Evolutionary conservation across 306 rosid species (phyloP), one percentile per base, ranked within the genome.

Genomic region (Lithocarpus polystachyus): DNA sequence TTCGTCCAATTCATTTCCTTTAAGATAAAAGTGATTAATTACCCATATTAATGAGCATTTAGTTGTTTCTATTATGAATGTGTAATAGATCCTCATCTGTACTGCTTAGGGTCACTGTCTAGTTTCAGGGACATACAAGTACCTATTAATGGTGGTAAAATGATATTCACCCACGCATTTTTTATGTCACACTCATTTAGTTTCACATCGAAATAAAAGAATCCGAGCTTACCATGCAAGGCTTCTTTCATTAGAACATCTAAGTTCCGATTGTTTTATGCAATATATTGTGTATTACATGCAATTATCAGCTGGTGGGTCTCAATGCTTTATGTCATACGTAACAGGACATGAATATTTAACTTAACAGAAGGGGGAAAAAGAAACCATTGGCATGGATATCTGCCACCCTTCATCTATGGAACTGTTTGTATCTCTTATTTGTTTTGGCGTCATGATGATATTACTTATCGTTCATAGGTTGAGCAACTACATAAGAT

Each of bases 401-500:
- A 54, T 61, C 56, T 73, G 23, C 26, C 51, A 37, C 14, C 20
- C 68, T 45, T 22, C 72, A 64, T 43, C 33, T 24, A 65, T 74
- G 69, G 12, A 73, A 64, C 55, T 64, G 43, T 35, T 6, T 52
- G 9, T 76, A 13, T 24, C 28, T 64, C 75, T 22, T 56, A 24
- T 71, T 77, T 81, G 28, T 74, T 64, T 80, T 35, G 74, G 54
- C 79, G n/a, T 40, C 81, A 79, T 75, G 48, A 72, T 68, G 74
- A 77, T 53, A 23, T 61, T 67, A 24, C 71, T 55, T 77, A 5
- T 79, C 56, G 8, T 75, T 84, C 43, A 26, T 69, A 93, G 98
- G 97, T 93, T 84, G 98, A 93, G 82, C 98, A 93, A 87, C 89
- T 93, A n/a, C 97, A 93, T 81, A 93, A 93, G 87, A 93, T 93